Percentiles rank a stretch among this genome's conserved stretches.
Conservation (phyloP, 805 yeast genomes). For the Candida hungchunana region DNA sequence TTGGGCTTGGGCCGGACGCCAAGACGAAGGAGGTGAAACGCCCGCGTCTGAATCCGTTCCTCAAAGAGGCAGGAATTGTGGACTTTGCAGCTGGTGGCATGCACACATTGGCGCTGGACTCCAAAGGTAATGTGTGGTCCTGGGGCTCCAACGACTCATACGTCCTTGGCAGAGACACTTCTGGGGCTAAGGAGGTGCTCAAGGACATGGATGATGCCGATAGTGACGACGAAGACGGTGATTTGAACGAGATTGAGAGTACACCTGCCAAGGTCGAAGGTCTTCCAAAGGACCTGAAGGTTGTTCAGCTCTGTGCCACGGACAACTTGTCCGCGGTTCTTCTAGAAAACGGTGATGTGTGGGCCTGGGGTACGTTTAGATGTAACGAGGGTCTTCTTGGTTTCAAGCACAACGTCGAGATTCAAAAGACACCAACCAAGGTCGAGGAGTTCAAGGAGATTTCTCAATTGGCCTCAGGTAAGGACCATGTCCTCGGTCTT, state of each 20-base stretch:
- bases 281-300: conserved; percentile 52
- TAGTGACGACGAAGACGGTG: conserved; percentile 67
- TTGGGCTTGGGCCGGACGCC: conserved; percentile 95
- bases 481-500: conserved; percentile 84
- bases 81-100: conserved; percentile 95
- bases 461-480: conserved; percentile 85
- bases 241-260: conserved; percentile 81
- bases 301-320: conserved; percentile 85
- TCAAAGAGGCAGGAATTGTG: conserved; percentile 70
- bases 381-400: conserved; percentile 90
- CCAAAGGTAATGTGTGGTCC: conserved; percentile 80
- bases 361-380: conserved; percentile 97
- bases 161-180: conserved; percentile 84
- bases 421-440: conserved; percentile 66
- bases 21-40: conserved; percentile 91
- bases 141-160: conserved; percentile 98
- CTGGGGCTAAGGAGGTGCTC: conserved; percentile 57
- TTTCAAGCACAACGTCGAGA: conserved; percentile 57
- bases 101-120: conserved; percentile 83
- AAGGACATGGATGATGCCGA: conserved; percentile 62
- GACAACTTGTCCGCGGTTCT: conserved; percentile 86
- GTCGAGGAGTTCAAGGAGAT: conserved; percentile 60
- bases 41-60: conserved; percentile 83
- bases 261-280: conserved; percentile 79
- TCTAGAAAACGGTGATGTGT: conserved; percentile 78